Evolutionary conservation across 306 rosid species (phyloP).

Genomic region (Albizia julibrissin): DNA sequence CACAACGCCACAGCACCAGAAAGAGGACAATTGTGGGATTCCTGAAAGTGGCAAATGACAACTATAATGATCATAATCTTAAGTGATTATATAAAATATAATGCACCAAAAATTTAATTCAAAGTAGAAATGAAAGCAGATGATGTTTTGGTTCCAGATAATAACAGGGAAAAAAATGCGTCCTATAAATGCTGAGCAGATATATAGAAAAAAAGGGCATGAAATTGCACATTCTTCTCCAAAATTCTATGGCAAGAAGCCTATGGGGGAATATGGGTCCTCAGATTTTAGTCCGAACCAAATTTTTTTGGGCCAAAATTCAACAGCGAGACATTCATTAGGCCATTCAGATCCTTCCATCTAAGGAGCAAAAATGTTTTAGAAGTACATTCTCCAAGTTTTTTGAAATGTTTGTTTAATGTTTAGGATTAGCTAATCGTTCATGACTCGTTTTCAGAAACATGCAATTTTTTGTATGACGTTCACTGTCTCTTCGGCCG

Average conservation of each 20-base stretch:
- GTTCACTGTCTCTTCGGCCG: too few relatives aligned
- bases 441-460: too few relatives aligned
- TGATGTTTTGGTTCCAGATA: background rate
- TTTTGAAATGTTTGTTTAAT: background rate
- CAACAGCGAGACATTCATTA: background rate
- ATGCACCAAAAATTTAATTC: conserved; percentile 10
- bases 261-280: background rate
- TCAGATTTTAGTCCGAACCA: background rate
- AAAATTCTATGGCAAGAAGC: background rate
- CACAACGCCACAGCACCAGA: conserved; percentile 95
- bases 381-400: background rate
- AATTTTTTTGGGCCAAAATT: background rate
- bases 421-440: background rate
- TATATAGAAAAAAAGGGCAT: background rate
- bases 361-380: background rate
- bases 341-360: background rate
- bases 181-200: background rate
- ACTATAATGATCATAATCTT: conserved; percentile 23
- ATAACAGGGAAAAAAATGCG: background rate
- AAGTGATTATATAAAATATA: conserved; percentile 12
- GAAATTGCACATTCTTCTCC: background rate
- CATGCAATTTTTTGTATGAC: background rate
- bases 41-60: conserved; percentile 56
- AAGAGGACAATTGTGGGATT: conserved; percentile 59
- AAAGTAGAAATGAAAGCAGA: background rate